Base-by-base conservation (phyloP, 1,284 basidiomycete genomes). In the Leccinum colubrinum region DNA sequence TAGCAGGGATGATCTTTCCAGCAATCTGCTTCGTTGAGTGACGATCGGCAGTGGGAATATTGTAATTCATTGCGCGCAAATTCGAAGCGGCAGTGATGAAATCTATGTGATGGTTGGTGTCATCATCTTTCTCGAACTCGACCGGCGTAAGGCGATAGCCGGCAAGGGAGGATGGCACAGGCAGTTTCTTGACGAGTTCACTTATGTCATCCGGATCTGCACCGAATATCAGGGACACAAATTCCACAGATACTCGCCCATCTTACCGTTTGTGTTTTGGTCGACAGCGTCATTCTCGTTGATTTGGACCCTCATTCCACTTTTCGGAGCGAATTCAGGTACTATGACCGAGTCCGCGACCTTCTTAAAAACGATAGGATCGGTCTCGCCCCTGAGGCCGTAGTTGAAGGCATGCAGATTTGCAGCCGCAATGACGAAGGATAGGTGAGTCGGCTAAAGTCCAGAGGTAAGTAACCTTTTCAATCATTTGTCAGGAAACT, bases 61-160 rank as follows among this genome's bases (percentile, higher is more conserved):
- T 90, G 79, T 99, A 99, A 80, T 99, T 99, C 80, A 88, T 85
- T 1, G 97, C 97, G 54, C 97, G 93, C 65, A 99, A 83, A 81
- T 99, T 99, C 57, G 97, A 98, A 3, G 97, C 93, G 6, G 97
- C 93, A 41, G 96, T 98, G 79, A 99, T 98, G 77, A 99, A 99
- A 79, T 98, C 97, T 74, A 99, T 98, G 79, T 99, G 97, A 79
- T 94, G 87, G 79, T 99, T 99, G 50, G 88, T 87, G 76, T 99
- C 97, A 72, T 99, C 97, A 75, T 99, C 97, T 81, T 99, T 99
- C 82, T 99, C 97, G 72, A 99, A 99, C 73, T 98, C 96, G 60
- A 97, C 95, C 4, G 97, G 94, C 62, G 84, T 91, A 61, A 99
- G 84, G 63, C 97, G 91, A 81, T 97, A 98, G 35, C 97, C 97